Base-by-base conservation (phyloP, 306 rosid genomes). In the Vachellia collinsii region DNA sequence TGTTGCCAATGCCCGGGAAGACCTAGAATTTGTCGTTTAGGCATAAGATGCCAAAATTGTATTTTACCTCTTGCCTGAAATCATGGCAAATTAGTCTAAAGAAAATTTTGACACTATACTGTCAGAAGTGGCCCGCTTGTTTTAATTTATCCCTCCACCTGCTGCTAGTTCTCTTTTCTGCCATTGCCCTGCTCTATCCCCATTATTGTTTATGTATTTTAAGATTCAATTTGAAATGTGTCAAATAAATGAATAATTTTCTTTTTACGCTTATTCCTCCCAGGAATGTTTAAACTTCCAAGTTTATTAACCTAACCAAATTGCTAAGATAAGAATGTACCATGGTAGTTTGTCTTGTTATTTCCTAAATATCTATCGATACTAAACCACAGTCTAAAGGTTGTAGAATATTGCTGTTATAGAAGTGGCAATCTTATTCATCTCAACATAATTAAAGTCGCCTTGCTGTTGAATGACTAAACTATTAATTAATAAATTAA, bases 61-160 rank as follows among this genome's bases (percentile, higher is more conserved):
- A 56, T 25, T 46, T 5, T 53, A 25, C 53, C 5, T 3, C 36
- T 81, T 48, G 80, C 88, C 73, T 81, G 85, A 85, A 85, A 85
- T 77, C 77, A 81, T 81, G 85, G 88, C 78, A 71, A 65, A 58
- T 14, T n/a, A 22, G 59, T 62, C 43, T 56, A 25, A 12, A 23
- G 54, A 66, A 54, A 56, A 56, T 56, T 44, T 72, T 38, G 84
- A 47, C 77, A 4, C 77, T 65, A 58, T 66, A 5, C 5, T 77
- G 69, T 65, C 85, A 72, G 73, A 66, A n/a, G 77, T 37, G 77
- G 82, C 63, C 77, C 6, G 14, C 34, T 46, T 79, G 78, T 63
- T 79, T 47, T 63, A 54, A 41, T 14, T 67, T 47, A 3, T n/a
- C 64, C n/a, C 20, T 41, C 54, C 37, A 29, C 34, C 34, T 29